Evolutionary conservation across 2,329 filamentous ascomycete genomes (phyloP).

Genomic region (Colletotrichum shisoi): DNA sequence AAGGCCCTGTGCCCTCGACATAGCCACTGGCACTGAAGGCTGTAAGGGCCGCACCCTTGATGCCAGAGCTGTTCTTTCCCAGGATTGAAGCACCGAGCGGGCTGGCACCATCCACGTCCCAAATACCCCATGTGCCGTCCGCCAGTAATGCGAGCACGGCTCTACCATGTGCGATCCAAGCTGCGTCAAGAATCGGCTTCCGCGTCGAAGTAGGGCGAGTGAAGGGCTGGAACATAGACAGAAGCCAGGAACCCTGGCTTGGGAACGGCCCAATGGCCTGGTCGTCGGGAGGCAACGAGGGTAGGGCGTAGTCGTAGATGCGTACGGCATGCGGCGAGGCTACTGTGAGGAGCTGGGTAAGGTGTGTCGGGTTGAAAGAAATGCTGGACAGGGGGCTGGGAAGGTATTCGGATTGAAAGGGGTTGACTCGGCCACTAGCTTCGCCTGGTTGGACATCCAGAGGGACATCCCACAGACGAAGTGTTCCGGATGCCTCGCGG

Average conservation of each 20-base stretch:
- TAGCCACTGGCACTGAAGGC: conserved; percentile 66
- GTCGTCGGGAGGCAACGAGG: conserved; percentile 62
- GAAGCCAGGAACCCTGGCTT: conserved; percentile 68
- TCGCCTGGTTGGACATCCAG: conserved; percentile 53
- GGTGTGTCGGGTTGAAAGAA: conserved; percentile 67
- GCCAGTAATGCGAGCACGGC: conserved; percentile 66
- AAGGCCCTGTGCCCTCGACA: conserved; percentile 66
- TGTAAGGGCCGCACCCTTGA: conserved; percentile 66
- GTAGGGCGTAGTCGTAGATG: conserved; percentile 67
- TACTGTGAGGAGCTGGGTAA: conserved; percentile 66
- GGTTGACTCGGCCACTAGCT: conserved; percentile 48
- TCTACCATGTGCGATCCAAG: conserved; percentile 68
- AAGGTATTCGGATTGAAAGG: conserved; percentile 69
- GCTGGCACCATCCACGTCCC: conserved; percentile 69
- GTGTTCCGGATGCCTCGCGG: conserved; percentile 64
- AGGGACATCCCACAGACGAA: conserved; percentile 67
- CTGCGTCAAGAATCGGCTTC: conserved; percentile 68
- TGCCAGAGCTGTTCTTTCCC: conserved; percentile 59
- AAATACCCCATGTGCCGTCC: conserved; percentile 73
- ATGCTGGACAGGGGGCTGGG: conserved; percentile 63
- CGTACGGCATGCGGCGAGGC: conserved; percentile 64
- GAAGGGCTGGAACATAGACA: conserved; percentile 69
- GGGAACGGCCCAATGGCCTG: conserved; percentile 61
- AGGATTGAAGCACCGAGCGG: conserved; percentile 58
- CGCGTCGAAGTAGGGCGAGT: conserved; percentile 58